phyloP scores from a whole-genome alignment of 164 flowering plant species.

The Vitis cinerea region DNA sequence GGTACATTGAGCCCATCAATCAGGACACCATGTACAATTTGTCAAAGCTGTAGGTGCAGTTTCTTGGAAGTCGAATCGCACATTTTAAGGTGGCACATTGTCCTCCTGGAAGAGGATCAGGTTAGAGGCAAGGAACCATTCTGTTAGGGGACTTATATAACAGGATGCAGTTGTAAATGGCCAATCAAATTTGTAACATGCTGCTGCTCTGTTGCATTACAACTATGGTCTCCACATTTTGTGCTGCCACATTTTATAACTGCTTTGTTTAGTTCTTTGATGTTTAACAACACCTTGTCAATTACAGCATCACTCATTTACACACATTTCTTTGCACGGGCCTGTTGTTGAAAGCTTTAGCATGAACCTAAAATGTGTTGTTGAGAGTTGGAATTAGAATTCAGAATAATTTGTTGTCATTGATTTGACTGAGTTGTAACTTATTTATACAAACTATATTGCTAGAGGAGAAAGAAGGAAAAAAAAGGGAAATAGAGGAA shows the following conservation, averaged over 20 bases:
- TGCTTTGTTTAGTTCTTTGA: not conserved
- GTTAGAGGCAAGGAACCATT: not conserved
- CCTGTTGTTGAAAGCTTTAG: no score
- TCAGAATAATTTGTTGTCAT: no score
- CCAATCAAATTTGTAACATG: not conserved
- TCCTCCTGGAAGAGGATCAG: not conserved
- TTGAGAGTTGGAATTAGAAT: no score
- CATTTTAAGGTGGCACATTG: no score
- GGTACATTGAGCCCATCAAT: constrained; percentile 53
- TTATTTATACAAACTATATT: no score
- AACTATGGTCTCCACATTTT: not conserved
- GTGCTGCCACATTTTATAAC: not conserved
- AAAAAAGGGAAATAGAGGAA: no score
- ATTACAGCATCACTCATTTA: not conserved
- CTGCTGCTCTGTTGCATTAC: not conserved
- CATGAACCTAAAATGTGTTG: no score
- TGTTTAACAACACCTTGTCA: not conserved
- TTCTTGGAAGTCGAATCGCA: not conserved
- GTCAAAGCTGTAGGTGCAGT: constrained; percentile 15
- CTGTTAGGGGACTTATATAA: not conserved
- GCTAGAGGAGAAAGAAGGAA: no score
- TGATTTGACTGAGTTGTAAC: no score
- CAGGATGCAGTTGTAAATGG: not conserved
- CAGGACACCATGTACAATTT: constrained; percentile 20
- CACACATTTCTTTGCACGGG: not conserved